Conservation (phyloP, 192 early-diverging fungal species). For the Chytriomyces sp. region DNA sequence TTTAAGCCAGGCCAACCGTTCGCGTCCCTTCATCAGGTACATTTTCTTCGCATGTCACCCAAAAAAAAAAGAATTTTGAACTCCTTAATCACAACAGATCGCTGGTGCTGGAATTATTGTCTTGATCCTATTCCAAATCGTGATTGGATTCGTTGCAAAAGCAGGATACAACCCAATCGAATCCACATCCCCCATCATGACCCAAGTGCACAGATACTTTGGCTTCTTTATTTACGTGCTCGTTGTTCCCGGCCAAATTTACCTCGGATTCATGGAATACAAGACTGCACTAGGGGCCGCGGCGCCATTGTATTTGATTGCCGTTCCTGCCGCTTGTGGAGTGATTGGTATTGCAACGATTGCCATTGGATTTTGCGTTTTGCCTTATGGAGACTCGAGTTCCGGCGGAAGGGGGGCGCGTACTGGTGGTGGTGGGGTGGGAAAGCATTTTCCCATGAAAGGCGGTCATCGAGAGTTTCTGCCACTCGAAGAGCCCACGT, state of each 20-base stretch:
- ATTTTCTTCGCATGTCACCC: too few species aligned
- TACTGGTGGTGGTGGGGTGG: background rate
- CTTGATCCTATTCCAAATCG: conserved; percentile 15
- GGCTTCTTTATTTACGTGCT: conserved; percentile 3
- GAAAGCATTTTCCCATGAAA: background rate
- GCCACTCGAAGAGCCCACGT: background rate
- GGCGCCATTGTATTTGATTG: conserved; percentile 18
- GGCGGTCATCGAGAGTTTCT: conserved; percentile 4
- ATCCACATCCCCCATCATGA: background rate
- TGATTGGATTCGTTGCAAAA: conserved; percentile 1
- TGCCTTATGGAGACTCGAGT: conserved; percentile 12
- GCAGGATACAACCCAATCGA: background rate
- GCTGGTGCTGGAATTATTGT: conserved; percentile 2
- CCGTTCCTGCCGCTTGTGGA: background rate
- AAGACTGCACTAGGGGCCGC: background rate
- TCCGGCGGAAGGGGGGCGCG: background rate
- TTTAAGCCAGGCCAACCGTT: conserved; percentile 10
- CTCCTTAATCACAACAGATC: background rate
- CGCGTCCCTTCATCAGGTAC: conserved; percentile 16
- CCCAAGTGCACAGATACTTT: conserved; percentile 31
- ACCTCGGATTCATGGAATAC: conserved; percentile 25
- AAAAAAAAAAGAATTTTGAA: background rate
- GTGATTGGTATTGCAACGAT: background rate
- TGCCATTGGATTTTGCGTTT: conserved; percentile 8
- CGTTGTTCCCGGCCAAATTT: conserved; percentile 20